Percentiles rank a stretch among this genome's conserved stretches.
Conservation (phyloP, 2,329 filamentous ascomycete genomes). For the Calonectria leucothoes region DNA sequence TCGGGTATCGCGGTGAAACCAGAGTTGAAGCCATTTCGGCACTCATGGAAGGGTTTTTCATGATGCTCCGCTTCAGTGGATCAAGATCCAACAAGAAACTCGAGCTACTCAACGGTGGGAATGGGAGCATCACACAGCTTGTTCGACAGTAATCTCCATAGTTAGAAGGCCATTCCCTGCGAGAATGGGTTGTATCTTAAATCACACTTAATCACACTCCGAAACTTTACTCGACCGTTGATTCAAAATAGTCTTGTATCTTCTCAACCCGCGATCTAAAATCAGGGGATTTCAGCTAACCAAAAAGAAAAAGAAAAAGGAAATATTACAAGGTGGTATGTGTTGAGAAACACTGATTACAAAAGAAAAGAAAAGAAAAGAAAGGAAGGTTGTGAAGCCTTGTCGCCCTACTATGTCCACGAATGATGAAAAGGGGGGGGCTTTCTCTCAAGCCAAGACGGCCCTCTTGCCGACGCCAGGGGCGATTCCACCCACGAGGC, state of each 20-base stretch:
- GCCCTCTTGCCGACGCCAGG: neutral
- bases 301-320: conserved; percentile 3
- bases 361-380: neutral
- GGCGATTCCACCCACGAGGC: neutral
- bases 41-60: neutral
- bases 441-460: neutral
- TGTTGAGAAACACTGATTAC: neutral
- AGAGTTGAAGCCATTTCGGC: neutral
- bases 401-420: neutral
- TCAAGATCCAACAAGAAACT: neutral
- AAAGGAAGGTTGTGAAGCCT: neutral
- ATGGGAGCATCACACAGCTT: neutral
- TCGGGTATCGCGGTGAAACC: neutral
- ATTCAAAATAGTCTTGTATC: neutral
- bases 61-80: neutral
- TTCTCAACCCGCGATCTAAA: neutral
- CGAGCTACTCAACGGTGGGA: neutral
- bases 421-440: neutral
- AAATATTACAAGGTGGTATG: conserved; percentile 3
- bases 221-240: neutral
- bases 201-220: neutral
- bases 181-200: accelerated
- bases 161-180: neutral
- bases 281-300: neutral
- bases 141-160: neutral